phyloP scores from a whole-genome alignment of 495 filamentous ascomycete species.

The Penicillium desertorum region DNA sequence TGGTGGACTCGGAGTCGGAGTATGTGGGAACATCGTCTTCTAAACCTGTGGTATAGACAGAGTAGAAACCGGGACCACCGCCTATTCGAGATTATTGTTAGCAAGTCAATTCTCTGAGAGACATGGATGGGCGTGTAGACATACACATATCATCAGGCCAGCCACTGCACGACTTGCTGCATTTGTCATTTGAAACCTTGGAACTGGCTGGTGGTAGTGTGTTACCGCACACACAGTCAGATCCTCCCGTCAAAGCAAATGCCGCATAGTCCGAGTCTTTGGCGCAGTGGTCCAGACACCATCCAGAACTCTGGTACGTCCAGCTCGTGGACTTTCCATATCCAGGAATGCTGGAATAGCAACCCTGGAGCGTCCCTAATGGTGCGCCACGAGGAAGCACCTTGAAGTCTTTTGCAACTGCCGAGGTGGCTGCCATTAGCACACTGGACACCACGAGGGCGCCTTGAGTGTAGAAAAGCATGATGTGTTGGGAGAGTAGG shows the following conservation, averaged over 20 bases:
- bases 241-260: constrained; percentile 43
- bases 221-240: constrained; percentile 50
- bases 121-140: constrained; percentile 15
- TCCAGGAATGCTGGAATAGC: constrained; percentile 37
- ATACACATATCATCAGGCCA: constrained; percentile 49
- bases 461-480: constrained; percentile 33
- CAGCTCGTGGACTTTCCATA: constrained; percentile 24
- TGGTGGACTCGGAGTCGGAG: constrained; percentile 13
- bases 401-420: constrained; percentile 25
- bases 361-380: constrained; percentile 30
- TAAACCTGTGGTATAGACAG: constrained; percentile 47
- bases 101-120: constrained; percentile 1
- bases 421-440: constrained; percentile 28
- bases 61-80: constrained; percentile 44
- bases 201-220: constrained; percentile 41
- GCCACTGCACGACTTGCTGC: constrained; percentile 43
- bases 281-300: constrained; percentile 44
- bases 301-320: constrained; percentile 50
- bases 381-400: constrained; percentile 16
- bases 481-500: constrained; percentile 24
- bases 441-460: constrained; percentile 32
- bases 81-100: constrained; percentile 29
- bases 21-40: constrained; percentile 31
- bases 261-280: constrained; percentile 31
- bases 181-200: constrained; percentile 40